Conservation (phyloP, 2,329 filamentous ascomycete species). For the Xylaria sp. region DNA sequence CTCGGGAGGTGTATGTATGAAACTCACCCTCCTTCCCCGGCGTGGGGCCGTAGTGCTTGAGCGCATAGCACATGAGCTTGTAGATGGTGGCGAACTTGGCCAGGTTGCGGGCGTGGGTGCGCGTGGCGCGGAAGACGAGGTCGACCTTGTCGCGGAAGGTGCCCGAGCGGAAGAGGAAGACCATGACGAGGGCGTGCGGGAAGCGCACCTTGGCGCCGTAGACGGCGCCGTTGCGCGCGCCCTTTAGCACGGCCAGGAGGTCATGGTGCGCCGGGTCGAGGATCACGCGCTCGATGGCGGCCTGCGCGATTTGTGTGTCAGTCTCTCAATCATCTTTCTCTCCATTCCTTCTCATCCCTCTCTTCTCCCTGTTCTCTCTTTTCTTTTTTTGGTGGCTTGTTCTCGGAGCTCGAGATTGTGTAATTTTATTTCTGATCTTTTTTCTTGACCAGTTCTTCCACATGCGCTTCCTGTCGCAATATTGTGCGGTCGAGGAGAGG, state of each 20-base stretch:
- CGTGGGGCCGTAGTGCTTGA: constrained; percentile 71
- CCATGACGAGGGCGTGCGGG: constrained; percentile 98
- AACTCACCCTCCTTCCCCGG: constrained; percentile 68
- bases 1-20: constrained; percentile 18
- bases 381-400: neutral
- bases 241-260: constrained; percentile 86
- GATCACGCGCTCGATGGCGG: constrained; percentile 77
- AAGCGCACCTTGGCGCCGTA: constrained; percentile 98
- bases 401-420: neutral
- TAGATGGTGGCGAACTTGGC: constrained; percentile 92
- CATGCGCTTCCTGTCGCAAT: neutral
- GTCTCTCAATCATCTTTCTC: neutral
- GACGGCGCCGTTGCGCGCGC: constrained; percentile 93
- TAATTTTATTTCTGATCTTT: neutral
- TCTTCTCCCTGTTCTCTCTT: neutral
- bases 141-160: constrained; percentile 81
- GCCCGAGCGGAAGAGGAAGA: constrained; percentile 94
- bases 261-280: constrained; percentile 89
- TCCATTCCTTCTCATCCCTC: neutral
- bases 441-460: neutral
- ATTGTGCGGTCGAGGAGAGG: neutral
- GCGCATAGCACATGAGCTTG: constrained; percentile 81
- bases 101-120: constrained; percentile 90
- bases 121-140: constrained; percentile 86
- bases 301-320: constrained; percentile 56